Evolutionary conservation across 371 early-diverging fungal genomes (phyloP).

Genomic region (Encephalitozoon intestinalis): DNA sequence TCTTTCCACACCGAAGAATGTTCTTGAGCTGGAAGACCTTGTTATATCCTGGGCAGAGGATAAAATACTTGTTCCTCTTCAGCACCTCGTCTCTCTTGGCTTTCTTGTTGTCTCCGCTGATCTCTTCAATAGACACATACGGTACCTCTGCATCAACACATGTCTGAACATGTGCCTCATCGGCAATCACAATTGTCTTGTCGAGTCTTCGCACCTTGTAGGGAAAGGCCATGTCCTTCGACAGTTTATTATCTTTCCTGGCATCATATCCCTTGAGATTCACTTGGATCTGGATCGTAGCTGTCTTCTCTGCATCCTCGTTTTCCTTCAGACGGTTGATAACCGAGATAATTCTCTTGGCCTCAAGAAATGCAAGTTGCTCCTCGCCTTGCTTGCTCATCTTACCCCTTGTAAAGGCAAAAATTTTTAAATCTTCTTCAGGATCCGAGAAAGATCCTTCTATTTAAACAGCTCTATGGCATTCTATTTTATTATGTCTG

Average conservation of each 20-base stretch:
- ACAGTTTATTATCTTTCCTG: conserved; percentile 95
- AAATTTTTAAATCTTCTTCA: background rate
- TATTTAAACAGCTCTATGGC: background rate
- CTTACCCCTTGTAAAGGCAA: background rate
- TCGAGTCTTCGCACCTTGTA: conserved; percentile 78
- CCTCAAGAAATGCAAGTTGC: conserved; percentile 33
- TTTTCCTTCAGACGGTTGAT: conserved; percentile 36
- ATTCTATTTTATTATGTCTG: background rate
- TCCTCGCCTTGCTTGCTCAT: conserved; percentile 17
- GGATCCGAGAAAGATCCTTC: background rate
- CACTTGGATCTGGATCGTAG: conserved; percentile 91
- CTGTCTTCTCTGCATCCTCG: conserved; percentile 56
- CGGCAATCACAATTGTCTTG: conserved; percentile 85
- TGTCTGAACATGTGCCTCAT: conserved; percentile 82
- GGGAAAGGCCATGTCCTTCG: conserved; percentile 83
- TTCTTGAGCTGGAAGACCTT: conserved; percentile 92
- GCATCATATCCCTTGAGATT: conserved; percentile 98
- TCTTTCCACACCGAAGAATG: conserved; percentile 85
- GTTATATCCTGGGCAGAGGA: conserved; percentile 88
- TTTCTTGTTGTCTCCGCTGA: conserved; percentile 98
- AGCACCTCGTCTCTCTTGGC: conserved; percentile 93
- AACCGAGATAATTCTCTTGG: background rate
- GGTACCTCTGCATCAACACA: conserved; percentile 82
- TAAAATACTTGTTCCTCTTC: conserved; percentile 80
- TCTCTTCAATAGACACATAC: conserved; percentile 78